Base-by-base conservation (phyloP, 2,329 filamentous ascomycete species). In the Macroventuria anomochaeta region DNA sequence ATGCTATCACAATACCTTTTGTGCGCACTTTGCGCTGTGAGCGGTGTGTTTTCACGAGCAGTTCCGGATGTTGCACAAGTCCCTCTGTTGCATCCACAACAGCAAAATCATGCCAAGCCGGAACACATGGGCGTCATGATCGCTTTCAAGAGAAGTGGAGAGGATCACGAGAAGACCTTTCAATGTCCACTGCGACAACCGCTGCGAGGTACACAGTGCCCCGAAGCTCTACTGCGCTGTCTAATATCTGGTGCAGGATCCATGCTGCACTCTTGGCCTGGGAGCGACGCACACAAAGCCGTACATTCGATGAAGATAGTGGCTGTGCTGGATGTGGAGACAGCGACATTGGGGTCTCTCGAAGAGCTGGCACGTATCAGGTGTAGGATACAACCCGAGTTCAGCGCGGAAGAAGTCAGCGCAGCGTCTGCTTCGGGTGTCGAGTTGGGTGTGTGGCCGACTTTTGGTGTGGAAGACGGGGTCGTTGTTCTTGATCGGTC, bases 391-490 rank as follows among this genome's bases (percentile, higher is more conserved):
- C 51, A 55, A 12, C 61, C 61, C 7, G 15, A 7, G 15, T 48
- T 55, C 25, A 46, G 46, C 28, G 36, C 15, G 5, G 54, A 67
- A 33, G 65, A 67, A 46, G 25, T n/a, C 10, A 53, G 38, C 32
- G 58, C 37, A 41, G 54, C 44, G 26, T 15, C 41, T 5, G 39
- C 31, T 11, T 37, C 32, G n/a, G 58, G 41, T 3, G 18, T 32
- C n/a, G 42, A 55, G 46, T 17, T 53, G 25, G 44, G 50, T 29
- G 55, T 44, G 21, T 67, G 57, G 61, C 57, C 65, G 12, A 57
- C 60, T 54, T 74, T 77, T 43, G 63, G 62, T 41, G 50, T 62
- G 7, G 52, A 41, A 17, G 74, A 77, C 44, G 70, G 65, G 6
- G 37, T 63, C 25, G 68, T 77, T 13, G 58, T 57, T 3, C 68